Evolutionary conservation across 108 stramenopile genomes (phyloP).

Genomic region (Cyclotella choctawhatcheeana): DNA sequence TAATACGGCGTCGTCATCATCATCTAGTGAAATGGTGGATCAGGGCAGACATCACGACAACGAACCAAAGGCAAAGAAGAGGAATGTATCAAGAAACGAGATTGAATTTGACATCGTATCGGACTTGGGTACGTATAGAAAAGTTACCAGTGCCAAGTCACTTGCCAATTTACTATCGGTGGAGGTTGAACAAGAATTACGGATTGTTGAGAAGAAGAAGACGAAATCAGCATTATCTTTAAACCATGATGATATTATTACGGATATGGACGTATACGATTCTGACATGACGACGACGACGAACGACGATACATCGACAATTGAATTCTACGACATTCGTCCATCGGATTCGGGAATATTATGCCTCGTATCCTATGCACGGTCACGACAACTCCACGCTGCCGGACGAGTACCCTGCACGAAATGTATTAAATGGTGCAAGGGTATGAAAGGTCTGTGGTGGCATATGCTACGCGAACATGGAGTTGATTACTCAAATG

Average conservation of each 20-base stretch:
- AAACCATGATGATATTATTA: too few species aligned
- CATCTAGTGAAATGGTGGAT: too few species aligned
- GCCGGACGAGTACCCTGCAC: conserved; percentile 76
- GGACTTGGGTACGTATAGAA: conserved; percentile 61
- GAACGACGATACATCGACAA: background rate
- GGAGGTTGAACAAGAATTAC: conserved; percentile 43
- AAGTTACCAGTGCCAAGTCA: conserved; percentile 48
- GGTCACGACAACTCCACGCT: conserved; percentile 49
- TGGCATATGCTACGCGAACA: conserved; percentile 83
- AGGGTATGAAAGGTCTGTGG: conserved; percentile 88
- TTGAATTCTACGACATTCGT: conserved; percentile 54
- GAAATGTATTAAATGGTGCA: conserved; percentile 76
- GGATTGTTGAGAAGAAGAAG: too few species aligned
- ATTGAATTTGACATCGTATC: conserved; percentile 53
- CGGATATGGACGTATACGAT: too few species aligned
- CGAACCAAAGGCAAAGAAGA: background rate
- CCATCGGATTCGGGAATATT: conserved; percentile 68
- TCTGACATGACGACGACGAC: conserved; percentile 19
- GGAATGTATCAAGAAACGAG: background rate
- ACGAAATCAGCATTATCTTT: too few species aligned
- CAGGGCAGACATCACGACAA: too few species aligned
- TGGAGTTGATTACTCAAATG: conserved; percentile 55
- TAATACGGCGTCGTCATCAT: too few species aligned
- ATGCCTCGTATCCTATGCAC: conserved; percentile 56
- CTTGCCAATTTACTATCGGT: conserved; percentile 56